These are phyloP conservation scores for Paratinospora sagittata DNA, from an alignment of 164 flowering plant species.

Conservation along the genomic window DNA sequence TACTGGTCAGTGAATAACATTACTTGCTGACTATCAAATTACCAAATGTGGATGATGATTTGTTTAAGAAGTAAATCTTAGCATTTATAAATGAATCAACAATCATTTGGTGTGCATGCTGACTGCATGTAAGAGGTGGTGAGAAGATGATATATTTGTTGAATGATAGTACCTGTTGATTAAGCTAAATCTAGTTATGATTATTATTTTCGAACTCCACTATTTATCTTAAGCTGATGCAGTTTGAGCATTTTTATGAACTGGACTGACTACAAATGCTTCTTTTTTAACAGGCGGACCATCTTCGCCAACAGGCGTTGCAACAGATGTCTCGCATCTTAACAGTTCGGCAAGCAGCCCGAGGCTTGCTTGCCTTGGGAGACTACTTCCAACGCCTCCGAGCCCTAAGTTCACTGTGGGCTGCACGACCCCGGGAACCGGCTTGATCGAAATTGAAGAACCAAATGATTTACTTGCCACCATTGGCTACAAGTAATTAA, in stretches of 20 bases:
- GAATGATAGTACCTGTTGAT: not conserved
- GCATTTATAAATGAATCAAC: no score
- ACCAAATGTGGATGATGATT: no score
- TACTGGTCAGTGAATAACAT: no score
- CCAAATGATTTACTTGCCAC: not conserved
- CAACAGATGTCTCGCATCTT: constrained; percentile 64
- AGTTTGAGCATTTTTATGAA: not conserved
- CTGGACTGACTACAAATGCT: not conserved
- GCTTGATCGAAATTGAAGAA: constrained; percentile 22
- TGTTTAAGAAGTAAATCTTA: no score
- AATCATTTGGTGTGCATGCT: no score
- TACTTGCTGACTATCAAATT: no score
- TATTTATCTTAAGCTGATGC: no score
- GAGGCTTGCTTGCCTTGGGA: constrained; percentile 68
- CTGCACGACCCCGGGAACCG: constrained; percentile 55
- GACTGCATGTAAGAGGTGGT: no score
- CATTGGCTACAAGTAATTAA: not conserved
- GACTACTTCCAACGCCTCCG: constrained; percentile 84
- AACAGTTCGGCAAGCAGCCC: constrained; percentile 74
- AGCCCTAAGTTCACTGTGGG: constrained; percentile 69
- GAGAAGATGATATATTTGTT: no score
- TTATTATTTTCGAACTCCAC: no score
- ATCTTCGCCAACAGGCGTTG: constrained; percentile 67
- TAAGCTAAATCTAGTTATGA: not conserved
- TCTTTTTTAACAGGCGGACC: constrained; percentile 58